Evolutionary conservation across 2,329 filamentous ascomycete species (phyloP).

Genomic region (Lasiodiplodia sp.): DNA sequence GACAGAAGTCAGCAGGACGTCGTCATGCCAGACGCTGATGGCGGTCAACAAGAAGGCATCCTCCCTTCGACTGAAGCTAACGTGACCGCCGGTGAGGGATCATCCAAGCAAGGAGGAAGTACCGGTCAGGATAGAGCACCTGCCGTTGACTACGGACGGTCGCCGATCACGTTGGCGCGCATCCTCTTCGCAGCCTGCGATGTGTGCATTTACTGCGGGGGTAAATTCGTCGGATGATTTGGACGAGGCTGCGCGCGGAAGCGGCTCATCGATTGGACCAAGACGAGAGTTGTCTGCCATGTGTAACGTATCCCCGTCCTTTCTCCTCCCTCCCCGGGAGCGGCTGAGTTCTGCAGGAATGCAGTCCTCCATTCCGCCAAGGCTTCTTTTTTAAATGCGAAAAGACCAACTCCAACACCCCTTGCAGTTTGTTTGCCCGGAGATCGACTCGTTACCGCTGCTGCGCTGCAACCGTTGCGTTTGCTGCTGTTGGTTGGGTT

Average conservation of each 20-base stretch:
- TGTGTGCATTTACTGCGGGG: conserved; percentile 48
- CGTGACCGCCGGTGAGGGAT: conserved; percentile 5
- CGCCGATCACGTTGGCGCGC: conserved; percentile 37
- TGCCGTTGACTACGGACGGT: not conserved
- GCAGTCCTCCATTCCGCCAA: conserved; percentile 17
- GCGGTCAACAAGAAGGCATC: conserved; percentile 9
- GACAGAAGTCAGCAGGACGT: conserved; percentile 7
- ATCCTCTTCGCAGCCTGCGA: conserved; percentile 46
- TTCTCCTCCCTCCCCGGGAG: conserved; percentile 2
- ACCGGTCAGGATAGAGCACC: conserved; percentile 2
- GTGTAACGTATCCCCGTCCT: conserved; percentile 1
- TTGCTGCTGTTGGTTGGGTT: conserved; percentile 4
- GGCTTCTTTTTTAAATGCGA: not conserved
- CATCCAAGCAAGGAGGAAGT: conserved; percentile 23
- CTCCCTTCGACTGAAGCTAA: conserved; percentile 19
- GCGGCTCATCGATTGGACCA: conserved; percentile 8
- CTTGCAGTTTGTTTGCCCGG: conserved; percentile 21
- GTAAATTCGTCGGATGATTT: conserved; percentile 41
- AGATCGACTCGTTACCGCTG: not conserved
- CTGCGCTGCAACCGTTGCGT: conserved; percentile 6
- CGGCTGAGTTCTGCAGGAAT: conserved; percentile 17
- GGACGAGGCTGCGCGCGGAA: not conserved
- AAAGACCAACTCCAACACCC: conserved; percentile 4
- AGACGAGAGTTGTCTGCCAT: not conserved
- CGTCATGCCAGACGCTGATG: conserved; percentile 13